Conservation (phyloP, 2,329 filamentous ascomycete genomes). For the Penicillium occitanis region DNA sequence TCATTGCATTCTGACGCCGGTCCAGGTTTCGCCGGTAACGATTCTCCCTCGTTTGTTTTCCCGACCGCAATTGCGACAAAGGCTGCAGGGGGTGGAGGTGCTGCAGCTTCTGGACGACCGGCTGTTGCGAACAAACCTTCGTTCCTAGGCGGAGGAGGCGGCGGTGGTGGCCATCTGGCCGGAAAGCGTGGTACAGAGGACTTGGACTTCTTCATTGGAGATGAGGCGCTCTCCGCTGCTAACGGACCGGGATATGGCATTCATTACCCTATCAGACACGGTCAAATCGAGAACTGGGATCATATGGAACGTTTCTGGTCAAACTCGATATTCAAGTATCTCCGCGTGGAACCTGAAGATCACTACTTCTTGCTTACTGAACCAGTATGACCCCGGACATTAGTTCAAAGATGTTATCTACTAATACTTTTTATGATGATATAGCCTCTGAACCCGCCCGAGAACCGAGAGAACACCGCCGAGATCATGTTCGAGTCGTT, state of each 20-base stretch:
- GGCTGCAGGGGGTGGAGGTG: conserved; percentile 66
- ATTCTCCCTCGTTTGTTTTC: conserved; percentile 98
- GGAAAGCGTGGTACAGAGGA: conserved; percentile 96
- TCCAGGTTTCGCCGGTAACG: conserved; percentile 95
- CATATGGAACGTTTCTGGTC: conserved; percentile 99
- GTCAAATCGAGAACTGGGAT: conserved; percentile 99
- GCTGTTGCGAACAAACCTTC: conserved; percentile 92
- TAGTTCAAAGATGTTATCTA: background rate
- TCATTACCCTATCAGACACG: conserved; percentile 96
- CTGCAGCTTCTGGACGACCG: conserved; percentile 82
- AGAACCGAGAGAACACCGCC: conserved; percentile 98
- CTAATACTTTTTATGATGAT: background rate
- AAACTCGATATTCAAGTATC: conserved; percentile 99
- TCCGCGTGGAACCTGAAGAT: conserved; percentile 96
- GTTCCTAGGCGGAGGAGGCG: conserved; percentile 87
- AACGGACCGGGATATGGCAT: conserved; percentile 90
- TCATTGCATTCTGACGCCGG: conserved; percentile 38
- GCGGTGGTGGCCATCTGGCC: conserved; percentile 78
- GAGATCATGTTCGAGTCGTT: conserved; percentile 99
- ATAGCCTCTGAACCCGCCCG: conserved; percentile 92
- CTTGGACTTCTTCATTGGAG: conserved; percentile 97
- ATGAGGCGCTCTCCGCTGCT: conserved; percentile 84
- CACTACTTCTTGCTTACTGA: conserved; percentile 98
- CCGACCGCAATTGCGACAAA: conserved; percentile 98
- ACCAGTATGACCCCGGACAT: conserved; percentile 59